phyloP scores from a whole-genome alignment of 345 rosid species.

The Kandelia obovata region DNA sequence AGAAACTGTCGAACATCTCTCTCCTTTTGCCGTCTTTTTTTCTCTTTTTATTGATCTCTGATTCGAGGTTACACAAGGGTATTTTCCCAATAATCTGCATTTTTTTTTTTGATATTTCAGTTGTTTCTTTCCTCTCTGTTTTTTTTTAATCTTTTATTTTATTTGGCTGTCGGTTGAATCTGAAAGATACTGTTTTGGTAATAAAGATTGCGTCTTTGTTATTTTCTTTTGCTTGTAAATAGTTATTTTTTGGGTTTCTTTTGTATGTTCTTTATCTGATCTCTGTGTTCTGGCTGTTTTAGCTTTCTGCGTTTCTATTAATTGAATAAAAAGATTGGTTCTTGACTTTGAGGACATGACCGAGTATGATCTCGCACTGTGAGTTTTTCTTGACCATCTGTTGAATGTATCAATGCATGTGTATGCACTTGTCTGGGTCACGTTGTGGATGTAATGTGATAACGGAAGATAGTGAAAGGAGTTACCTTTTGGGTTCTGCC shows the following conservation, averaged over 20 bases:
- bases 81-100: conserved; percentile 3
- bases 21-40: not conserved
- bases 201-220: not conserved
- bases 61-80: not conserved
- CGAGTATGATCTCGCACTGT: not conserved
- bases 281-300: not conserved
- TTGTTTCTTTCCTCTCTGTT: not conserved
- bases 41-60: conserved; percentile 4
- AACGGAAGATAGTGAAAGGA: too few species aligned
- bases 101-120: not conserved
- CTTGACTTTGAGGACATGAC: not conserved
- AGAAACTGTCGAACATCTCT: not conserved
- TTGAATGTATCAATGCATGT: not conserved
- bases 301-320: not conserved
- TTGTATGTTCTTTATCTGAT: not conserved
- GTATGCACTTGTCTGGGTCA: not conserved
- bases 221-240: not conserved
- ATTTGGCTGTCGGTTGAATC: conserved; percentile 8
- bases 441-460: not conserved
- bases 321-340: not conserved
- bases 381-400: not conserved
- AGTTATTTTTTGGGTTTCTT: not conserved
- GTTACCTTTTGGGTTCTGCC: too few species aligned
- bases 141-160: not conserved
- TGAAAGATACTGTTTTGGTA: not conserved